Percentiles rank a stretch among this genome's conserved stretches.
Evolutionary conservation across 495 filamentous ascomycete species (phyloP).

Genomic region (Jackrogersella multiformis): DNA sequence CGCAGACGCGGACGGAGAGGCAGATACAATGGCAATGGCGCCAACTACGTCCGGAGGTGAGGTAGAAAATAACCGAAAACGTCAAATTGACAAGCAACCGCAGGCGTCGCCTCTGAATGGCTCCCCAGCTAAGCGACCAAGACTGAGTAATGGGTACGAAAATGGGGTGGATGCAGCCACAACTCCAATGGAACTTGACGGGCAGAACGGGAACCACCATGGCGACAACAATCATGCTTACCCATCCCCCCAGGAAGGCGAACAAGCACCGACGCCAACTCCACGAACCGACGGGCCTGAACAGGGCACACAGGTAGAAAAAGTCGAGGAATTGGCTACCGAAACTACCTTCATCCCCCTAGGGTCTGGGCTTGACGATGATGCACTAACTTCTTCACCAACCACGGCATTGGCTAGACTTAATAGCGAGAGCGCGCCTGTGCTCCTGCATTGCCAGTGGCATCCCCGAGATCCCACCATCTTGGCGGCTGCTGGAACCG

Average conservation of each 20-base stretch:
- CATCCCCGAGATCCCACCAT: slow-evolving; percentile 77
- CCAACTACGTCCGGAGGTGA: slow-evolving; percentile 45
- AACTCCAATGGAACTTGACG: slow-evolving; percentile 68
- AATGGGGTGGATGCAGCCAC: slow-evolving; percentile 68
- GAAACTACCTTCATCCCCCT: slow-evolving; percentile 72
- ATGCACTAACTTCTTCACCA: slow-evolving; percentile 48
- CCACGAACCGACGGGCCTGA: slow-evolving; percentile 71
- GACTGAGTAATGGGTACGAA: slow-evolving; percentile 69
- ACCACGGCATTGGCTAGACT: slow-evolving; percentile 48
- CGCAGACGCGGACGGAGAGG: slow-evolving; percentile 50
- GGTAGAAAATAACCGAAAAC: slow-evolving; percentile 61
- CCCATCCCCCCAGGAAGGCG: slow-evolving; percentile 64
- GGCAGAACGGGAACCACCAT: slow-evolving; percentile 52
- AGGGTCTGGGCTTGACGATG: slow-evolving; percentile 61
- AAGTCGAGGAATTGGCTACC: slow-evolving; percentile 66
- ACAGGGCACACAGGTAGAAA: slow-evolving; percentile 77
- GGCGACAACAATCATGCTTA: slow-evolving; percentile 61
- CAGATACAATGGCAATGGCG: slow-evolving; percentile 30
- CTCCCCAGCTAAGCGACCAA: slow-evolving; percentile 62
- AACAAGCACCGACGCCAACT: slow-evolving; percentile 63
- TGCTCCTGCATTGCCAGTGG: slow-evolving; percentile 77
- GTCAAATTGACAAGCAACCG: slow-evolving; percentile 57
- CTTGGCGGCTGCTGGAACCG: slow-evolving; percentile 76
- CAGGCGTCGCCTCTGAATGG: slow-evolving; percentile 55
- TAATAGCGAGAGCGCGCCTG: slow-evolving; percentile 56